Evolutionary conservation across 208 protist genomes (phyloP).

Genomic region (Acanthamoeba triangularis): DNA sequence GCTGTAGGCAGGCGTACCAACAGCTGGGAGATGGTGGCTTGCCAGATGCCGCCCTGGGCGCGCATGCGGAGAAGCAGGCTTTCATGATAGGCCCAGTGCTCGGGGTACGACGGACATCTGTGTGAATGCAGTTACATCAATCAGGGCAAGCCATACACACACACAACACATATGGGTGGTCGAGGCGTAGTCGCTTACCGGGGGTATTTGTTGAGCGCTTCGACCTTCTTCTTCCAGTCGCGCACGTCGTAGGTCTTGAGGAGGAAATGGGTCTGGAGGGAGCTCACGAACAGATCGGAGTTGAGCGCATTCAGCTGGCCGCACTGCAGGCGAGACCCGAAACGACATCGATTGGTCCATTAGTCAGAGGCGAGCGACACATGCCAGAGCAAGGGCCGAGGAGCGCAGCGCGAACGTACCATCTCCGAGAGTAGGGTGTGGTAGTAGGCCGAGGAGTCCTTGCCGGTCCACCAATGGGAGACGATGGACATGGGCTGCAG

Average conservation of each 20-base stretch:
- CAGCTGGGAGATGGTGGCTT: neutral
- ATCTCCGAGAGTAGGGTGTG: slow-evolving; percentile 42
- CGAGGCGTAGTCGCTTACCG: neutral
- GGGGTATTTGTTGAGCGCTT: slow-evolving; percentile 23
- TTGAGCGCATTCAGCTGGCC: slow-evolving; percentile 45
- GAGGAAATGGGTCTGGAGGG: slow-evolving; percentile 27
- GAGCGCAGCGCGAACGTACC: too few relatives aligned
- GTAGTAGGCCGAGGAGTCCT: slow-evolving; percentile 55
- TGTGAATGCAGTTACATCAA: too few relatives aligned
- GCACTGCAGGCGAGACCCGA: neutral
- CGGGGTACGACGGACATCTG: neutral
- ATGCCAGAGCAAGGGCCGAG: too few relatives aligned
- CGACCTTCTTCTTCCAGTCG: slow-evolving; percentile 51
- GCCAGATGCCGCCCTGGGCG: slow-evolving; percentile 7
- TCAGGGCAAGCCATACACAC: too few relatives aligned
- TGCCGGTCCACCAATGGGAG: slow-evolving; percentile 48
- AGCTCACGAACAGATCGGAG: slow-evolving; percentile 28
- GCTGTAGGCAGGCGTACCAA: neutral
- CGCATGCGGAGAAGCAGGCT: neutral
- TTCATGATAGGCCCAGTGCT: neutral
- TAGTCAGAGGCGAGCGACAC: too few relatives aligned
- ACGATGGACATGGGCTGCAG: slow-evolving; percentile 41
- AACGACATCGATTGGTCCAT: neutral
- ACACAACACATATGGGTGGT: too few relatives aligned
- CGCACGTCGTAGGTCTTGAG: slow-evolving; percentile 53